Conservation (phyloP, 2,329 filamentous ascomycete genomes). For the Venturia effusa region DNA sequence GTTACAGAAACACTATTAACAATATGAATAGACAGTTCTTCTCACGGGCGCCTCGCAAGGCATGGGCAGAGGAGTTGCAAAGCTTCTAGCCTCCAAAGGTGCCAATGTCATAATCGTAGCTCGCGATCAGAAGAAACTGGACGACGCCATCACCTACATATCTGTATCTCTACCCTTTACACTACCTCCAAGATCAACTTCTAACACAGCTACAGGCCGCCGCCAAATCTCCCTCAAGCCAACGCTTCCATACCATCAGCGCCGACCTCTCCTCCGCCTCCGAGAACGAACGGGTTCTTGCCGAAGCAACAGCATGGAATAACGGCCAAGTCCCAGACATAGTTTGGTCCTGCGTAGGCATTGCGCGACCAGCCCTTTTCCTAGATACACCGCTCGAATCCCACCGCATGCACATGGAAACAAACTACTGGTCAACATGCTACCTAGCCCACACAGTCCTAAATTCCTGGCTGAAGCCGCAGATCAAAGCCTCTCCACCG, state of each 20-base stretch:
- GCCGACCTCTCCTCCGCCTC: slow-evolving; percentile 66
- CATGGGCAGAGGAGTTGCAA: slow-evolving; percentile 69
- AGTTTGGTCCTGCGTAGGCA: slow-evolving; percentile 83
- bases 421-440: slow-evolving; percentile 79
- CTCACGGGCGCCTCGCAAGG: slow-evolving; percentile 90
- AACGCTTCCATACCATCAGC: slow-evolving; percentile 74
- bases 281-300: slow-evolving; percentile 60
- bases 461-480: slow-evolving; percentile 55
- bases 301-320: slow-evolving; percentile 71
- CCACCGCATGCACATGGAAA: slow-evolving; percentile 72
- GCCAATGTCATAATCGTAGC: slow-evolving; percentile 81
- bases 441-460: slow-evolving; percentile 79
- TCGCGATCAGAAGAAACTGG: slow-evolving; percentile 64
- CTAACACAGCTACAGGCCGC: slow-evolving; percentile 37
- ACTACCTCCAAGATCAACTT: background rate
- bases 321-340: slow-evolving; percentile 62
- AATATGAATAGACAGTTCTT: slow-evolving; percentile 59
- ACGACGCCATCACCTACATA: slow-evolving; percentile 55
- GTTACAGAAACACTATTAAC: slow-evolving; percentile 9
- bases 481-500: slow-evolving; percentile 18
- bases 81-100: slow-evolving; percentile 67
- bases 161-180: slow-evolving; percentile 34
- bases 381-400: slow-evolving; percentile 58
- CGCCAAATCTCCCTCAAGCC: slow-evolving; percentile 53
- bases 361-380: slow-evolving; percentile 64